These are phyloP conservation scores for Stephanodiscus minutulus DNA, from an alignment of 108 stramenopile species.

Conservation along the genomic window DNA sequence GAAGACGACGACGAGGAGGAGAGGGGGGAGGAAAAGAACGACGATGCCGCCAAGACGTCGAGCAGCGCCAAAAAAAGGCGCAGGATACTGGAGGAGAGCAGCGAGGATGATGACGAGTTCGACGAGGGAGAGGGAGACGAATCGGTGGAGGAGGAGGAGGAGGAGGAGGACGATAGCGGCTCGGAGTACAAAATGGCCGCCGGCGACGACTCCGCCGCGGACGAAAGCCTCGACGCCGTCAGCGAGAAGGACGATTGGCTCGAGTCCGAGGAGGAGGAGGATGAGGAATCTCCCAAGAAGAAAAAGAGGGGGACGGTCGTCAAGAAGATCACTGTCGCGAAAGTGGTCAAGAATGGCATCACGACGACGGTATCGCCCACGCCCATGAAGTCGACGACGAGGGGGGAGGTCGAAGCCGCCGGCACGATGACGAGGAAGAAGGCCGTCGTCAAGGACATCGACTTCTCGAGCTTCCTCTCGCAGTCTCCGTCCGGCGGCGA, in stretches of 20 bases:
- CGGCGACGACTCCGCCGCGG: constrained; percentile 57
- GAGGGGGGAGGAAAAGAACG: constrained; percentile 2
- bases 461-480: constrained; percentile 34
- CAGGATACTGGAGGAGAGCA: constrained; percentile 31
- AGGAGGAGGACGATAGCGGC: constrained; percentile 48
- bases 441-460: constrained; percentile 6
- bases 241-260: constrained; percentile 58
- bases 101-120: constrained; percentile 27
- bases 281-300: constrained; percentile 9
- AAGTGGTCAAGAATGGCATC: constrained; percentile 4
- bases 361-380: constrained; percentile 26
- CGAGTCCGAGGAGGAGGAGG: constrained; percentile 58
- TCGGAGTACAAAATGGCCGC: constrained; percentile 34
- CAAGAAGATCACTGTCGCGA: constrained; percentile 13
- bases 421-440: constrained; percentile 4
- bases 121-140: constrained; percentile 18
- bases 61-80: constrained; percentile 11
- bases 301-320: constrained; percentile 19
- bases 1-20: not conserved
- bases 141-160: constrained; percentile 46
- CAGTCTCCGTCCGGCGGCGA: constrained; percentile 12
- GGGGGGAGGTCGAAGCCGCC: not conserved
- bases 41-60: not conserved
- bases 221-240: constrained; percentile 6
- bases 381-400: constrained; percentile 21